Evolutionary conservation across 345 rosid species (phyloP).

Genomic region (Microthlaspi erraticum): DNA sequence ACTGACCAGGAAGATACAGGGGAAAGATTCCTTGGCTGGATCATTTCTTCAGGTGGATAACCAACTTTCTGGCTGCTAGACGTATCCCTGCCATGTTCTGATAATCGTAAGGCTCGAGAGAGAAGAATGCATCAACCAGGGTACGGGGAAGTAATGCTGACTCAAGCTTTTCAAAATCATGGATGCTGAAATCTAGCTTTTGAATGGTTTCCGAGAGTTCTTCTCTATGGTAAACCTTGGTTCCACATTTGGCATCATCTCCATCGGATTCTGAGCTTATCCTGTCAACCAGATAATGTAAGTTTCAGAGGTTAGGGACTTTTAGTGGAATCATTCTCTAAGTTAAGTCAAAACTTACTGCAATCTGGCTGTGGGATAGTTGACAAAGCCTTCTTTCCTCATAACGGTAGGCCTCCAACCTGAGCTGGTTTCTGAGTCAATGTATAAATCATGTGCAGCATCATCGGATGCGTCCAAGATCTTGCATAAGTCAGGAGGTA

Average conservation of each 20-base stretch:
- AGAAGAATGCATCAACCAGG: constrained; percentile 67
- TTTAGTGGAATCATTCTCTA: not conserved
- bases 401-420: constrained; percentile 63
- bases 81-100: constrained; percentile 73
- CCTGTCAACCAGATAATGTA: constrained; percentile 48
- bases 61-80: constrained; percentile 59
- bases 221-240: constrained; percentile 62
- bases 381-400: constrained; percentile 48
- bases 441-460: constrained; percentile 45
- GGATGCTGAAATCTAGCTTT: constrained; percentile 57
- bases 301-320: constrained; percentile 11
- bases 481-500: constrained; percentile 54
- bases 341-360: constrained; percentile 61
- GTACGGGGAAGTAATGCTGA: constrained; percentile 54
- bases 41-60: constrained; percentile 47
- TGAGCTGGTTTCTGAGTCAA: constrained; percentile 58
- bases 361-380: constrained; percentile 64
- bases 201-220: constrained; percentile 51
- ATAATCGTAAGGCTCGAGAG: constrained; percentile 70
- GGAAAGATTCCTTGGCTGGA: not conserved
- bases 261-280: constrained; percentile 57
- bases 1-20: constrained; percentile 16
- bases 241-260: constrained; percentile 47
- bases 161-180: constrained; percentile 54
- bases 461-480: constrained; percentile 67